These are phyloP conservation scores for Dactylis glomerata DNA, from an alignment of 176 grass and related monocot species.

Conservation along the genomic window DNA sequence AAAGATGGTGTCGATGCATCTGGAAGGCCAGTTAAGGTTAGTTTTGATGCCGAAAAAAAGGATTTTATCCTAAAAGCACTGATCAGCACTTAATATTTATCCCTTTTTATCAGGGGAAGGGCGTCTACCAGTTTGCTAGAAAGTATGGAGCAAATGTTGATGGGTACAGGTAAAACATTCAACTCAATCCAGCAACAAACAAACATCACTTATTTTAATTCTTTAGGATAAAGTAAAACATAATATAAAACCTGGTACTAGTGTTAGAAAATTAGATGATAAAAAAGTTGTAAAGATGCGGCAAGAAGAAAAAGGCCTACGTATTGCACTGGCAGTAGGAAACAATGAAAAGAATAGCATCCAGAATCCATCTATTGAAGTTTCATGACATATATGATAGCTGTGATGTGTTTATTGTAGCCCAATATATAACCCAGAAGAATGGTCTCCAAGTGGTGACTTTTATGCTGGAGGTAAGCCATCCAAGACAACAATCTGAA, in stretches of 20 bases:
- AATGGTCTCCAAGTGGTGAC: constrained; percentile 75
- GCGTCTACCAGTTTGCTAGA: constrained; percentile 66
- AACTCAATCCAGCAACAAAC: background rate
- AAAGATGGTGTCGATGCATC: constrained; percentile 51
- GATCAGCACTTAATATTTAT: background rate
- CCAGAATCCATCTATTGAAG: background rate
- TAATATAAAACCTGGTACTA: background rate
- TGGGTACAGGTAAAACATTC: constrained; percentile 46
- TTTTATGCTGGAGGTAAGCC: constrained; percentile 74
- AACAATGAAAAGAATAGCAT: background rate
- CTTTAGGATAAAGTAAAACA: background rate
- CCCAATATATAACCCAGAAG: constrained; percentile 68
- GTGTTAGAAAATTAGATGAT: background rate
- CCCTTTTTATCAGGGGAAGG: constrained; percentile 55
- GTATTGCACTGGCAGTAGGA: background rate
- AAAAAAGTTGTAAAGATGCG: background rate
- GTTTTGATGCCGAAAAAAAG: background rate
- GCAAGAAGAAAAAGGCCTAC: background rate
- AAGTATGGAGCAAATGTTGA: constrained; percentile 96
- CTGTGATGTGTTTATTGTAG: constrained; percentile 32
- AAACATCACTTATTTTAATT: background rate
- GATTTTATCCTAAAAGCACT: background rate
- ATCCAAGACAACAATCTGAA: background rate
- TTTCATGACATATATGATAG: constrained; percentile 11
- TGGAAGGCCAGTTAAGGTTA: constrained; percentile 63